Evolutionary conservation across 495 filamentous ascomycete genomes (phyloP).

Genomic region (Hypoxylon crocopeplum): DNA sequence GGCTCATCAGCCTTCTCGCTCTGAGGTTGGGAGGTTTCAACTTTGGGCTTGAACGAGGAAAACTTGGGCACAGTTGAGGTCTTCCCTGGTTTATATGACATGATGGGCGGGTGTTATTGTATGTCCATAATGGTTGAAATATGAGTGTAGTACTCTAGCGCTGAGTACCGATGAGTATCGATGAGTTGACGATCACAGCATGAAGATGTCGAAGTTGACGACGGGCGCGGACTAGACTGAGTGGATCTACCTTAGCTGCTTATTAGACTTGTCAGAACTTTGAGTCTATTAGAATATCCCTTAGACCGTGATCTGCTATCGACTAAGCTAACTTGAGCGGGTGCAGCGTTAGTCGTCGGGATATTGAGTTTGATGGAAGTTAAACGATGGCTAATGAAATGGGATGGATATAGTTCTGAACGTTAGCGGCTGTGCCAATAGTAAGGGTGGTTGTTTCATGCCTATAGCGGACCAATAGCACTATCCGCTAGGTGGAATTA

Average conservation of each 20-base stretch:
- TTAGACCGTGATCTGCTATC: too few species aligned
- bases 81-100: constrained; percentile 44
- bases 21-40: constrained; percentile 32
- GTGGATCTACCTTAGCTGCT: too few species aligned
- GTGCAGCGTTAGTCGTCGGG: neutral
- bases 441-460: neutral
- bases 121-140: constrained; percentile 3
- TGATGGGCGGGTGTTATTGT: constrained; percentile 15
- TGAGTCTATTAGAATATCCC: too few species aligned
- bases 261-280: too few species aligned
- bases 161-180: too few species aligned
- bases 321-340: neutral
- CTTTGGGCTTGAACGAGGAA: constrained; percentile 68
- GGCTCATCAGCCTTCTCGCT: constrained; percentile 20
- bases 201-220: too few species aligned
- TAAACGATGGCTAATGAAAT: neutral
- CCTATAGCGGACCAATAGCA: neutral
- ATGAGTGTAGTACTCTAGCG: neutral
- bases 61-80: constrained; percentile 65
- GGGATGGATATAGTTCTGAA: neutral
- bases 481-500: too few species aligned
- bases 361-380: neutral
- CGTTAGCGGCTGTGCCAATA: neutral
- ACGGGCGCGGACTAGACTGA: too few species aligned
- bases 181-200: too few species aligned